Evolutionary conservation across 2,329 filamentous ascomycete genomes (phyloP), one percentile per base, ranked within the genome.

Genomic region (Daldinia sp.): DNA sequence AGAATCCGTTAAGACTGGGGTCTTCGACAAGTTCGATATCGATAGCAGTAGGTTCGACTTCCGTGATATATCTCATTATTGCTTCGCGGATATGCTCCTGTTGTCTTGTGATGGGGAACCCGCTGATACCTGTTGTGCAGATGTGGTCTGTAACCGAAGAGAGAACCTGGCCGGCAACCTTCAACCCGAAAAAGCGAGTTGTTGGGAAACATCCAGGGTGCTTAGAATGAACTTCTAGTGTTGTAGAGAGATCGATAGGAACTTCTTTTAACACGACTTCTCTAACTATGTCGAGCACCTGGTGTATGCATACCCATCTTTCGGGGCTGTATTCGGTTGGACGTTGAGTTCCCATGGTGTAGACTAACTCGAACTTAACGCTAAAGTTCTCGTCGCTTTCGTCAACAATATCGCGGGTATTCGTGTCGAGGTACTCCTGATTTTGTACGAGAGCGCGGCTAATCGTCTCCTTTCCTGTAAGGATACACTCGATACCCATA

Each of bases 311-410:
- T 0, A 69, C 66, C 89, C 88, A 91, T 3, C 89, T 77, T 1
- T 83, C 73, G 0, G 84, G 84, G 45, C 80, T 80, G 9, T 82
- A 76, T 4, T 89, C 83, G 0, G 88, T 76, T 0, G 81, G 66
- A 1, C 72, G 69, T 59, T 87, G 84, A 0, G 71, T 62, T 0
- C 87, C 88, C 67, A 89, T 82, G 0, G 87, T 88, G 59, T 90
- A 90, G 1, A 90, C 78, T 0, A 90, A 72, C 68, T 90, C 86
- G 35, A 87, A 88, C 47, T 83, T 85, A 3, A 82, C 79, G 41
- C 80, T 85, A 41, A 90, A 84, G 55, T 85, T 86, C 58, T 90
- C 86, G 48, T 91, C 88, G 35, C 84, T 87, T 72, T 91, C 87
- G 58, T 90, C 87, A 0, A 90, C 77, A 1, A 91, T 79, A 62